A percentile compares a stretch with the other conserved stretches of the same genome.
phyloP scores from a whole-genome alignment of 345 rosid genomes.

The Cardamine chenopodiifolia region DNA sequence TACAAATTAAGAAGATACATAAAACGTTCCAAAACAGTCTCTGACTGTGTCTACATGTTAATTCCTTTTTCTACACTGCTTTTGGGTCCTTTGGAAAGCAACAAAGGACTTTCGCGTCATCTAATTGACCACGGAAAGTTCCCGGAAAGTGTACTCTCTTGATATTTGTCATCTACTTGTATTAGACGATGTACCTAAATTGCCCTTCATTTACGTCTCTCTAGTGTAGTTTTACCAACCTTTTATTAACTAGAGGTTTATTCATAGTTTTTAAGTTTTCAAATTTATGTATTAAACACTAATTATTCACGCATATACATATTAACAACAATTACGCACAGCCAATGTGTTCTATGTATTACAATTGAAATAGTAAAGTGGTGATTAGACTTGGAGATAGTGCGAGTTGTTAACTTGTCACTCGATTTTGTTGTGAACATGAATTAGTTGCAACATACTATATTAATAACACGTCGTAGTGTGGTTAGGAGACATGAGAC shows the following conservation, averaged over 20 bases:
- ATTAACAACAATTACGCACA: background rate
- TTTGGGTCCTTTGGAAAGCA: constrained; percentile 17
- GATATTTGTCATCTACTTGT: constrained; percentile 26
- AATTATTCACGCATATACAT: background rate
- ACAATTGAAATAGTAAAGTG: background rate
- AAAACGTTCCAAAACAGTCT: constrained; percentile 9
- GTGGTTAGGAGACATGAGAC: constrained; percentile 36
- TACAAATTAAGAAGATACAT: background rate
- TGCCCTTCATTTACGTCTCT: constrained; percentile 19
- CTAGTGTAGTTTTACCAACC: constrained; percentile 9
- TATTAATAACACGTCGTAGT: constrained; percentile 20
- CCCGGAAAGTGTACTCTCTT: constrained; percentile 27
- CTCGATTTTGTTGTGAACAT: constrained; percentile 13
- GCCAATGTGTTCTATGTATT: background rate
- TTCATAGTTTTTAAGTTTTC: background rate
- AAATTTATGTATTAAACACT: background rate
- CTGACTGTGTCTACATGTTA: background rate
- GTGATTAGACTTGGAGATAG: constrained; percentile 30
- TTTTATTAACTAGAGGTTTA: background rate
- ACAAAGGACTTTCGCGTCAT: constrained; percentile 27
- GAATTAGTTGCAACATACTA: constrained; percentile 16
- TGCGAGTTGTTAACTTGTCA: constrained; percentile 39
- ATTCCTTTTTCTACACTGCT: constrained; percentile 17
- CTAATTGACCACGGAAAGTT: constrained; percentile 41
- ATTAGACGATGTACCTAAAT: background rate